Conservation (phyloP, 2,329 filamentous ascomycete genomes). For the Emericellopsis cladophorae region DNA sequence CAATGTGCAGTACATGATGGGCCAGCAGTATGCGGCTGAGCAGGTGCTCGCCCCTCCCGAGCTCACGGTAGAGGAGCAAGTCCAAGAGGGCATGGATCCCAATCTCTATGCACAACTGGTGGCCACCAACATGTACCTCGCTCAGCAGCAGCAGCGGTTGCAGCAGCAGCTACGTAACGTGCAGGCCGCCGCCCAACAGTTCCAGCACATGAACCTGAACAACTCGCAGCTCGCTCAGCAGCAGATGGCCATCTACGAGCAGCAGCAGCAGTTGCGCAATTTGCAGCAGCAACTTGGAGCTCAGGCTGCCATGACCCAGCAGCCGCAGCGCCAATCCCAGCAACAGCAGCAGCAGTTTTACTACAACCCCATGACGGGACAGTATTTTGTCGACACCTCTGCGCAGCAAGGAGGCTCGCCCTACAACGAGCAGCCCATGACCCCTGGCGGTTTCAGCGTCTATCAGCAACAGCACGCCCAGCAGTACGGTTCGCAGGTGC, state of each 20-base stretch:
- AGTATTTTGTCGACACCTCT: slow-evolving; percentile 67
- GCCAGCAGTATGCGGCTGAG: slow-evolving; percentile 61
- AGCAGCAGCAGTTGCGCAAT: slow-evolving; percentile 26
- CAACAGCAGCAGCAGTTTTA: slow-evolving; percentile 65
- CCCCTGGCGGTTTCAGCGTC: slow-evolving; percentile 10
- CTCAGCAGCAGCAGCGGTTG: slow-evolving; percentile 86
- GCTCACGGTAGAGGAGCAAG: slow-evolving; percentile 58
- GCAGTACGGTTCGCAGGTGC: slow-evolving; percentile 23
- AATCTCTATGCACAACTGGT: slow-evolving; percentile 78
- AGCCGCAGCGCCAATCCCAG: slow-evolving; percentile 29
- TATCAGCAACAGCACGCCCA: slow-evolving; percentile 27
- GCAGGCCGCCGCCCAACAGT: slow-evolving; percentile 72
- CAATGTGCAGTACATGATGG: slow-evolving; percentile 11
- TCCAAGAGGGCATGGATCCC: slow-evolving; percentile 68
- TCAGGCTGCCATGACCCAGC: slow-evolving; percentile 21
- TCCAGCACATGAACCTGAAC: slow-evolving; percentile 63
- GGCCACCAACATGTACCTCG: slow-evolving; percentile 82
- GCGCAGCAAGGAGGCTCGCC: slow-evolving; percentile 27
- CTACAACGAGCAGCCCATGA: slow-evolving; percentile 30
- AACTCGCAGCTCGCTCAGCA: slow-evolving; percentile 32
- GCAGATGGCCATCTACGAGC: slow-evolving; percentile 32
- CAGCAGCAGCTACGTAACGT: slow-evolving; percentile 85
- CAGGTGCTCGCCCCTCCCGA: slow-evolving; percentile 79
- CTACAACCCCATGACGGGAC: slow-evolving; percentile 76
- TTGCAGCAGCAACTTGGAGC: slow-evolving; percentile 25